Evolutionary conservation across 768 basidiomycete genomes (phyloP).

Genomic region (Asterophora parasitica): DNA sequence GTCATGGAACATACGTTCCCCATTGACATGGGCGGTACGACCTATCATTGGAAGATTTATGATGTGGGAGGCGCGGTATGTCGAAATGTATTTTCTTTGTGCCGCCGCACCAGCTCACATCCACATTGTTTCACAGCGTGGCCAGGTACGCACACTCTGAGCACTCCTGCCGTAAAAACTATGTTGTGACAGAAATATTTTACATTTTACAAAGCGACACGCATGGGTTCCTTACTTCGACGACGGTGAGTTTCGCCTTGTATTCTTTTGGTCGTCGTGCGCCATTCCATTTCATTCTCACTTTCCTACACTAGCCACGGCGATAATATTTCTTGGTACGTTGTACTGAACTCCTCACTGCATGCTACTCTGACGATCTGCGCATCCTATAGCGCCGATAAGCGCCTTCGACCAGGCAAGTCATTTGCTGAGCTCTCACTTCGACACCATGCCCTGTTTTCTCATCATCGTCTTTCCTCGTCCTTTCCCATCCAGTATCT

Average conservation of each 20-base stretch:
- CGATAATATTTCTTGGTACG: conserved; percentile 71
- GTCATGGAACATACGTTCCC: conserved; percentile 74
- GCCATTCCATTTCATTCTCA: not conserved
- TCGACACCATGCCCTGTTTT: not conserved
- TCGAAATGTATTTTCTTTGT: conserved; percentile 13
- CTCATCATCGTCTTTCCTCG: not conserved
- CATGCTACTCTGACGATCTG: not conserved
- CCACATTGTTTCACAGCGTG: conserved; percentile 36
- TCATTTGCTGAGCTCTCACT: not conserved
- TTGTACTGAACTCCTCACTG: not conserved
- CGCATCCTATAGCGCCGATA: conserved; percentile 52
- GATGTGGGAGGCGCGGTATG: conserved; percentile 82
- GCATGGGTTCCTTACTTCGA: conserved; percentile 86
- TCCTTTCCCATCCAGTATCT: conserved; percentile 49
- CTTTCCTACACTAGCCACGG: conserved; percentile 48
- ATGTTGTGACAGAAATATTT: not conserved
- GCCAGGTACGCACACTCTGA: conserved; percentile 42
- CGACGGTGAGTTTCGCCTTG: conserved; percentile 49
- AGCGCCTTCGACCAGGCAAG: conserved; percentile 81
- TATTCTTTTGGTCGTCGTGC: not conserved
- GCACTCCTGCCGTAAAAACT: not conserved
- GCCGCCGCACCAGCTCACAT: not conserved
- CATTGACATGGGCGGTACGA: conserved; percentile 55
- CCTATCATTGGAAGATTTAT: conserved; percentile 74
- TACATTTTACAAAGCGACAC: conserved; percentile 46